phyloP scores from a whole-genome alignment of 2,329 filamentous ascomycete species.

The Akanthomyces lecanii region DNA sequence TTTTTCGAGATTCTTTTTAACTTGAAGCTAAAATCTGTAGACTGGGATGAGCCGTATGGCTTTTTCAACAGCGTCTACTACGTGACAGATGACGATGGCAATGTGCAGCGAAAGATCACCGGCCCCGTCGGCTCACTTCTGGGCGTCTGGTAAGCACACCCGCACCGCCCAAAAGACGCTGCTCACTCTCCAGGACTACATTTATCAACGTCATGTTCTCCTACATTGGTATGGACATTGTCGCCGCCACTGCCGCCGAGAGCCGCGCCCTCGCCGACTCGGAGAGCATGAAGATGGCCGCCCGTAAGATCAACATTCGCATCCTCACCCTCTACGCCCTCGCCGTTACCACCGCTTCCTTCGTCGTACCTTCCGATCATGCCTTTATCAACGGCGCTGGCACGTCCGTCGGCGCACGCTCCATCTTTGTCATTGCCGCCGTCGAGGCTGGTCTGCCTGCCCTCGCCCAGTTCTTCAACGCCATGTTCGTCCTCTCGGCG shows the following conservation, averaged over 20 bases:
- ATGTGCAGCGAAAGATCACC: slow-evolving; percentile 21
- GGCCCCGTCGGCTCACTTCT: slow-evolving; percentile 35
- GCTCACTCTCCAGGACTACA: slow-evolving; percentile 28
- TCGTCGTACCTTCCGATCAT: slow-evolving; percentile 34
- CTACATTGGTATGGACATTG: slow-evolving; percentile 37
- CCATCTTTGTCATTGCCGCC: slow-evolving; percentile 36
- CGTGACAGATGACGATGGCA: slow-evolving; percentile 28
- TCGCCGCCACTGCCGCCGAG: slow-evolving; percentile 36
- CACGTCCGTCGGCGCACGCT: slow-evolving; percentile 29
- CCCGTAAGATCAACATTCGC: slow-evolving; percentile 36
- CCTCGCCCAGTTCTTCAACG: slow-evolving; percentile 36
- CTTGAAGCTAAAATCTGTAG: not conserved
- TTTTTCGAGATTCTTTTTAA: not conserved
- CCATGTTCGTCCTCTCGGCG: slow-evolving; percentile 34
- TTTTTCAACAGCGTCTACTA: slow-evolving; percentile 34
- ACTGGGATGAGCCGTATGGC: slow-evolving; percentile 27
- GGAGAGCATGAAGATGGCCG: slow-evolving; percentile 38
- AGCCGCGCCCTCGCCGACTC: slow-evolving; percentile 31
- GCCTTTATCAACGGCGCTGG: slow-evolving; percentile 37
- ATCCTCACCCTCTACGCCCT: slow-evolving; percentile 29
- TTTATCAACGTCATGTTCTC: slow-evolving; percentile 35
- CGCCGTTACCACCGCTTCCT: slow-evolving; percentile 27
- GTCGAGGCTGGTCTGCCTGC: slow-evolving; percentile 34
- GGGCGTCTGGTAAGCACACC: slow-evolving; percentile 33
- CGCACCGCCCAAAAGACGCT: too few species aligned